Evolutionary conservation across 2,329 filamentous ascomycete species (phyloP).

Genomic region (Fusarium poae): DNA sequence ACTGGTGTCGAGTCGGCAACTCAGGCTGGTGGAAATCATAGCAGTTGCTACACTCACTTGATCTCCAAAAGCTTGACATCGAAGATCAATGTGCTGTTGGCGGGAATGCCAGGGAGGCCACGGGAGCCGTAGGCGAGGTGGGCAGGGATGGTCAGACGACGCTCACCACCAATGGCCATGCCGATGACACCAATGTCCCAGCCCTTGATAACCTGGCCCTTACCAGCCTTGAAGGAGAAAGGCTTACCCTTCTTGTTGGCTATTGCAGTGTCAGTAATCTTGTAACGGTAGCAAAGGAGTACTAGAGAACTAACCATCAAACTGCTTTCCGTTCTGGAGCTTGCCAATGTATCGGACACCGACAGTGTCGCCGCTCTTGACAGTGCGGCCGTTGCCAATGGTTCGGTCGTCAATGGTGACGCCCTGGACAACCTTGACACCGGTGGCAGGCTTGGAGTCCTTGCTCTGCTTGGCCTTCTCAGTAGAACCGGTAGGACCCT

Average conservation of each 20-base stretch:
- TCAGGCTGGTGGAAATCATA: slow-evolving; percentile 24
- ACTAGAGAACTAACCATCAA: slow-evolving; percentile 79
- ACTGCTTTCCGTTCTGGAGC: slow-evolving; percentile 92
- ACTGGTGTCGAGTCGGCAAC: slow-evolving; percentile 25
- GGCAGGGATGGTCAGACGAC: slow-evolving; percentile 89
- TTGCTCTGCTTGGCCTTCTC: slow-evolving; percentile 58
- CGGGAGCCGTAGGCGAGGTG: slow-evolving; percentile 91
- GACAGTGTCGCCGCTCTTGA: slow-evolving; percentile 91
- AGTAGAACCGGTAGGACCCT: slow-evolving; percentile 85
- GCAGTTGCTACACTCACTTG: slow-evolving; percentile 68
- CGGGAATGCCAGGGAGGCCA: slow-evolving; percentile 84
- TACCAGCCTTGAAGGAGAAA: slow-evolving; percentile 94
- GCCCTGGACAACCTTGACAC: slow-evolving; percentile 85
- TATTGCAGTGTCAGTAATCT: slow-evolving; percentile 55
- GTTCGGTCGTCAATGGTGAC: slow-evolving; percentile 98
- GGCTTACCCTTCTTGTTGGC: slow-evolving; percentile 99
- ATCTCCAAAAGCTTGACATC: slow-evolving; percentile 89
- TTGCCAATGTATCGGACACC: slow-evolving; percentile 99
- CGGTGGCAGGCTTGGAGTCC: slow-evolving; percentile 61
- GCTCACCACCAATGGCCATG: slow-evolving; percentile 94
- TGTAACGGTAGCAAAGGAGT: background rate
- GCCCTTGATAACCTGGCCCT: slow-evolving; percentile 97
- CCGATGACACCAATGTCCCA: slow-evolving; percentile 96
- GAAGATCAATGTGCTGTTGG: slow-evolving; percentile 91
- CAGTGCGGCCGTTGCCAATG: slow-evolving; percentile 83